Conservation (phyloP, 768 basidiomycete species). For the Tephrocybe sp. region DNA sequence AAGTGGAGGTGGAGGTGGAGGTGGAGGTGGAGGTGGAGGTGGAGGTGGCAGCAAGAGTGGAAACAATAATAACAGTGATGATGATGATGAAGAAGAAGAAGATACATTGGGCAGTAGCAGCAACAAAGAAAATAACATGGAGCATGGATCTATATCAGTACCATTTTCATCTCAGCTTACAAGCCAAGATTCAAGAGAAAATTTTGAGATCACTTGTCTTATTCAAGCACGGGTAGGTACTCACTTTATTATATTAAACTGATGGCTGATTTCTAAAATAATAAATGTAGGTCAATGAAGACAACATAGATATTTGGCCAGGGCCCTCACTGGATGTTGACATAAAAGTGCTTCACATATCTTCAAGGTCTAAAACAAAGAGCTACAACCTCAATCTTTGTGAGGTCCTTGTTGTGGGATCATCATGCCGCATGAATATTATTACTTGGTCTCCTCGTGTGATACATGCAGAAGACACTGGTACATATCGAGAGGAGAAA, state of each 20-base stretch:
- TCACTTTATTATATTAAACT: not conserved
- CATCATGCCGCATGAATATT: not conserved
- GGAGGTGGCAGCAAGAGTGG: not conserved
- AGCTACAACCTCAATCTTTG: not conserved
- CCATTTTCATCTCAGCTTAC: not conserved
- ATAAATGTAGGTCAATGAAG: not conserved
- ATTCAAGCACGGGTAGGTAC: not conserved
- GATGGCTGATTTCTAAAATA: not conserved
- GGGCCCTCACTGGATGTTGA: not conserved
- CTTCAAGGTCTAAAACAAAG: not conserved
- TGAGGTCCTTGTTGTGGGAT: not conserved
- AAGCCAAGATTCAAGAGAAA: not conserved
- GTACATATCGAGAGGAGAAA: not conserved
- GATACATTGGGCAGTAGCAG: not conserved
- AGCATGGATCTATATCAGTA: not conserved
- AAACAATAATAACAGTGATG: not conserved
- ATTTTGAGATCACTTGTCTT: not conserved
- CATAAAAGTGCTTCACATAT: not conserved
- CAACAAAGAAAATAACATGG: not conserved
- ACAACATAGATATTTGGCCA: not conserved
- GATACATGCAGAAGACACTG: slow-evolving; percentile 4
- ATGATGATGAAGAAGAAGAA: not conserved
- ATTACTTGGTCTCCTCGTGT: slow-evolving; percentile 1
- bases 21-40: not conserved
- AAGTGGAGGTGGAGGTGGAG: not conserved